Conservation (phyloP, 768 basidiomycete genomes). For the Gelatoporia subvermispora region DNA sequence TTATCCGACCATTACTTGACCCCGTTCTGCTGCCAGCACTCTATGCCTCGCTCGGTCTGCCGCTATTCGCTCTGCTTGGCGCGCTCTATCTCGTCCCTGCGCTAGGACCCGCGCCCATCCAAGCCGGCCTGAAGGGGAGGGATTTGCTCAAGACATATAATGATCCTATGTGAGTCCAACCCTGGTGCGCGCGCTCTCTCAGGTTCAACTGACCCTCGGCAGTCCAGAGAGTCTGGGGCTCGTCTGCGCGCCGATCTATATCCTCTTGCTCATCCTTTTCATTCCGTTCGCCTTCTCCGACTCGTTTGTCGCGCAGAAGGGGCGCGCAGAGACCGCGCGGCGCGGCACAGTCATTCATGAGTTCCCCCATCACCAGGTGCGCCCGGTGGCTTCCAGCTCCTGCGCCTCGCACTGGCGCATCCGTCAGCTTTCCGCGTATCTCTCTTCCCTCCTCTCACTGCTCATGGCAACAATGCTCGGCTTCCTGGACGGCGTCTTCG, state of each 20-base stretch:
- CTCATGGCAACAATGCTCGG: constrained; percentile 91
- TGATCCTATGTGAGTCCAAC: constrained; percentile 57
- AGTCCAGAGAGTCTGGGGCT: constrained; percentile 95
- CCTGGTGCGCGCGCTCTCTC: not conserved
- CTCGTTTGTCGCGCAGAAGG: constrained; percentile 46
- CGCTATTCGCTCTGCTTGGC: constrained; percentile 74
- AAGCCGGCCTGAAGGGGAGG: constrained; percentile 76
- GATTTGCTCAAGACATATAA: constrained; percentile 83
- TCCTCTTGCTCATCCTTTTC: constrained; percentile 82
- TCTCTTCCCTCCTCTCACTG: constrained; percentile 89
- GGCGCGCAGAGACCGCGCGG: constrained; percentile 31
- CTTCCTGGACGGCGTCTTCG: constrained; percentile 95
- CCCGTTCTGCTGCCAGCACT: constrained; percentile 70
- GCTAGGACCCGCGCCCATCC: constrained; percentile 74
- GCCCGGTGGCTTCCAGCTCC: constrained; percentile 10
- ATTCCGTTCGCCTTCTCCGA: constrained; percentile 94
- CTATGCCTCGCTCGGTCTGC: constrained; percentile 78
- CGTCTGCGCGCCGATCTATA: constrained; percentile 85
- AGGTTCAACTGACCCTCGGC: not conserved
- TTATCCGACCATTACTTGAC: constrained; percentile 65
- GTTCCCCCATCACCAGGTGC: constrained; percentile 76
- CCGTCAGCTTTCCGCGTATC: constrained; percentile 78
- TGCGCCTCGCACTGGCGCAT: not conserved
- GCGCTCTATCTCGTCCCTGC: constrained; percentile 79
- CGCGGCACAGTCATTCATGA: constrained; percentile 65